A percentile compares a stretch with the other conserved stretches of the same genome.
These are phyloP conservation scores for Diplodia corticola DNA, from an alignment of 2,329 filamentous ascomycete species.

Conservation along the genomic window DNA sequence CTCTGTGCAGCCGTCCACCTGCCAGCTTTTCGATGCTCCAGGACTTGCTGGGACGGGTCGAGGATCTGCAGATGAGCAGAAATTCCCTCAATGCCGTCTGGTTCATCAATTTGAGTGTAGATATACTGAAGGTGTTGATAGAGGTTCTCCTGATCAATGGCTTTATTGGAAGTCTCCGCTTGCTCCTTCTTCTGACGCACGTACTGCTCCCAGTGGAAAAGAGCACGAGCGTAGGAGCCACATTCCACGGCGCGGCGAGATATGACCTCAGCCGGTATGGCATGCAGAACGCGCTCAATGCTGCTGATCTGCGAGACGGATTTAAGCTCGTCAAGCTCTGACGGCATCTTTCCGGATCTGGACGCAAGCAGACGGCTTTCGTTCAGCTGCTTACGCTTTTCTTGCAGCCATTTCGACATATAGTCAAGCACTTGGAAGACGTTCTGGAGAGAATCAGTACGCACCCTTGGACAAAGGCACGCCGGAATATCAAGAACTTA, in stretches of 20 bases:
- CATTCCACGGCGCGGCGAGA: conserved; percentile 89
- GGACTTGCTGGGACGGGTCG: conserved; percentile 89
- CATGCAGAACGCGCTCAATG: conserved; percentile 72
- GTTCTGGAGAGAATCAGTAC: conserved; percentile 57
- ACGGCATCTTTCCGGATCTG: conserved; percentile 45
- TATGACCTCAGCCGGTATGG: conserved; percentile 69
- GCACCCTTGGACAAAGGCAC: background rate
- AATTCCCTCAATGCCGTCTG: conserved; percentile 92
- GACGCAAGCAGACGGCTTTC: conserved; percentile 45
- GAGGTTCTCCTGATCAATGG: conserved; percentile 60
- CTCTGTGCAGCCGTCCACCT: conserved; percentile 93
- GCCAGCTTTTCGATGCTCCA: conserved; percentile 90
- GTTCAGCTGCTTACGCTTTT: conserved; percentile 60
- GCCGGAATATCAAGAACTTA: conserved; percentile 44
- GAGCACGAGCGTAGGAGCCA: conserved; percentile 84
- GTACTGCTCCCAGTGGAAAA: conserved; percentile 94
- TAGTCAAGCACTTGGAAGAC: conserved; percentile 92
- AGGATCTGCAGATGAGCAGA: conserved; percentile 81
- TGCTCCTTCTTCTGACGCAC: conserved; percentile 60
- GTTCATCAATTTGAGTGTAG: conserved; percentile 96
- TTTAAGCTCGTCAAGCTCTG: conserved; percentile 53
- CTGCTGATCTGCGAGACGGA: conserved; percentile 57
- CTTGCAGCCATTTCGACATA: conserved; percentile 83
- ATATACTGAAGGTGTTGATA: conserved; percentile 85
- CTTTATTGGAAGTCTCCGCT: conserved; percentile 50